Evolutionary conservation across 495 filamentous ascomycete genomes (phyloP).

Genomic region (Trichoderma virens): DNA sequence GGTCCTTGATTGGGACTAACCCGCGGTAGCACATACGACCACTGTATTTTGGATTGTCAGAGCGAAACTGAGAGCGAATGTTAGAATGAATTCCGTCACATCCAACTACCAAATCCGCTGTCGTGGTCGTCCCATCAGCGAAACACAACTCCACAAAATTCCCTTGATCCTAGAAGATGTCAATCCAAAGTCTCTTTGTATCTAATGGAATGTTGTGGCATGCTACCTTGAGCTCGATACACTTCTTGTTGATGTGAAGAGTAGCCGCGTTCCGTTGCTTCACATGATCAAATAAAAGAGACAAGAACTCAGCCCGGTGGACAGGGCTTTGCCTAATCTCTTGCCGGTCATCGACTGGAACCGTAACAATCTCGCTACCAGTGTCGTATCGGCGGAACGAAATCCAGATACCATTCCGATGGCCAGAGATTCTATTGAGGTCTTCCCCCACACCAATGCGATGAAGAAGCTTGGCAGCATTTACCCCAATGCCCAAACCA

Average conservation of each 20-base stretch:
- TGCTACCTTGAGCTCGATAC: constrained; percentile 13
- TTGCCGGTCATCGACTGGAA: constrained; percentile 18
- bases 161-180: constrained; percentile 14
- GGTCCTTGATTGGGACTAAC: constrained; percentile 38
- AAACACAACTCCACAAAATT: constrained; percentile 20
- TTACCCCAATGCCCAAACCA: constrained; percentile 38
- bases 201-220: not conserved
- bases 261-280: constrained; percentile 21
- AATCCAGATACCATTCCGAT: constrained; percentile 24
- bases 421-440: constrained; percentile 23
- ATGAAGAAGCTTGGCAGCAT: constrained; percentile 36
- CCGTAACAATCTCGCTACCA: constrained; percentile 24
- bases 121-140: constrained; percentile 20
- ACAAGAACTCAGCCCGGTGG: constrained; percentile 23
- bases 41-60: constrained; percentile 31
- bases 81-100: constrained; percentile 49
- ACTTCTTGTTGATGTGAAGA: constrained; percentile 21
- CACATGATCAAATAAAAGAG: constrained; percentile 21
- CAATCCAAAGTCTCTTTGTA: not conserved
- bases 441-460: constrained; percentile 18
- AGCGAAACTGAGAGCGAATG: constrained; percentile 29
- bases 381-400: constrained; percentile 29
- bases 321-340: constrained; percentile 21
- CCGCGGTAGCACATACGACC: constrained; percentile 42
- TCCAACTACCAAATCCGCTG: constrained; percentile 38